Evolutionary conservation across 2,329 filamentous ascomycete species (phyloP).

Genomic region (Alternaria alternata): DNA sequence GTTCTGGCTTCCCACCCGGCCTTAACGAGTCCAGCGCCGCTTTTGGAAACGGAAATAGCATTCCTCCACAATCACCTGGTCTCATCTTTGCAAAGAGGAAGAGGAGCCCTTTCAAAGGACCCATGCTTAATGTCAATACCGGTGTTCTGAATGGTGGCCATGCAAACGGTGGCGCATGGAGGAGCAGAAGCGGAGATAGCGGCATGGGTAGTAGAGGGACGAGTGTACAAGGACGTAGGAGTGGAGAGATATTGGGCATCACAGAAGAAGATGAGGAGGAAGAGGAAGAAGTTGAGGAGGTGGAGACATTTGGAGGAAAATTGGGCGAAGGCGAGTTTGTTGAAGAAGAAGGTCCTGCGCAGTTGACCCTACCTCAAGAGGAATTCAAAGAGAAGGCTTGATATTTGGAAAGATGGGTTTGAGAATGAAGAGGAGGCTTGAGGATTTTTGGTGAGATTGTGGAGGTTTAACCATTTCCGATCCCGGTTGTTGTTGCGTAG

Average conservation of each 20-base stretch:
- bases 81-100: slow-evolving; percentile 84
- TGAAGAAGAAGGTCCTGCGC: slow-evolving; percentile 27
- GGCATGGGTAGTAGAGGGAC: slow-evolving; percentile 49
- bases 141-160: slow-evolving; percentile 11
- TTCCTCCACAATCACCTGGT: slow-evolving; percentile 56
- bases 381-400: slow-evolving; percentile 4
- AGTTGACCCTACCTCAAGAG: slow-evolving; percentile 16
- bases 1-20: slow-evolving; percentile 55
- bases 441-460: not conserved
- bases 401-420: not conserved
- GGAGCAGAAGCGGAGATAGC: slow-evolving; percentile 15
- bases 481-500: not conserved
- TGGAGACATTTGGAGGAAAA: slow-evolving; percentile 66
- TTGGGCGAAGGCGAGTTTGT: slow-evolving; percentile 44
- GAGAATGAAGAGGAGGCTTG: not conserved
- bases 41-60: slow-evolving; percentile 64
- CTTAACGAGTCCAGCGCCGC: slow-evolving; percentile 50
- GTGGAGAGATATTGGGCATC: slow-evolving; percentile 75
- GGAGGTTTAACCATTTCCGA: not conserved
- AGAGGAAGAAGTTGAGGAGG: slow-evolving; percentile 62
- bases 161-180: slow-evolving; percentile 1
- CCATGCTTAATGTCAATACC: slow-evolving; percentile 64
- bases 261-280: slow-evolving; percentile 54
- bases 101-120: slow-evolving; percentile 82
- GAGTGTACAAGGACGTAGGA: slow-evolving; percentile 72